Conservation (phyloP, 768 basidiomycete species). For the Gautieria morchelliformis region DNA sequence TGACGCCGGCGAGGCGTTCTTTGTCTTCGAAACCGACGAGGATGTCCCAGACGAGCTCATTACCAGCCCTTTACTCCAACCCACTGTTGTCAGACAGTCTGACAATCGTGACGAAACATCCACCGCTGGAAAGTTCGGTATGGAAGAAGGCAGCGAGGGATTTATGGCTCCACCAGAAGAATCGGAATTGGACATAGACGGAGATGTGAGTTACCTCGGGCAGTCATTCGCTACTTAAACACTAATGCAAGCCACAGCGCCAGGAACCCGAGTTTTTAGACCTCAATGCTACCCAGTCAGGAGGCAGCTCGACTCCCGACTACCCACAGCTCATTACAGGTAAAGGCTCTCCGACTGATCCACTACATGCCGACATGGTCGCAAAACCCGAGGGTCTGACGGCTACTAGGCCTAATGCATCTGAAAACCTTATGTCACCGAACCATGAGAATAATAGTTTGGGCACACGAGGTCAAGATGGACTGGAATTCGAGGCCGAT, state of each 20-base stretch:
- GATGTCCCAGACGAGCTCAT: conserved; percentile 90
- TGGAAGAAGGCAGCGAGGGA: conserved; percentile 22
- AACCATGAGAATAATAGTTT: no score
- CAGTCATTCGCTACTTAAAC: neutral
- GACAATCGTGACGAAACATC: conserved; percentile 20
- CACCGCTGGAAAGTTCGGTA: conserved; percentile 31
- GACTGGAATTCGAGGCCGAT: neutral
- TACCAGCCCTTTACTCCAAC: conserved; percentile 75
- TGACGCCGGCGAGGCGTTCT: conserved; percentile 98
- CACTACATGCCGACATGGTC: neutral
- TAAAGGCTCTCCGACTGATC: neutral
- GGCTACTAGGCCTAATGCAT: neutral
- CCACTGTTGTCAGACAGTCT: conserved; percentile 41
- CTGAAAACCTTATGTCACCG: neutral
- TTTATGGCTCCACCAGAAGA: neutral
- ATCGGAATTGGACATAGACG: neutral
- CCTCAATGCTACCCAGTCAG: conserved; percentile 42
- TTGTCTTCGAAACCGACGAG: conserved; percentile 93
- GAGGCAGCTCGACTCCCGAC: neutral
- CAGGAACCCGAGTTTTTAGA: conserved; percentile 80
- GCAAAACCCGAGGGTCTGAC: neutral
- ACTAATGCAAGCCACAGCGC: neutral
- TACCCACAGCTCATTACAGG: neutral
- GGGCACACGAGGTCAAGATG: neutral
- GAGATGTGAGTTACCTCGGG: neutral